Base-by-base conservation (phyloP, 192 early-diverging fungal species). In the Entomortierella parvispora region DNA sequence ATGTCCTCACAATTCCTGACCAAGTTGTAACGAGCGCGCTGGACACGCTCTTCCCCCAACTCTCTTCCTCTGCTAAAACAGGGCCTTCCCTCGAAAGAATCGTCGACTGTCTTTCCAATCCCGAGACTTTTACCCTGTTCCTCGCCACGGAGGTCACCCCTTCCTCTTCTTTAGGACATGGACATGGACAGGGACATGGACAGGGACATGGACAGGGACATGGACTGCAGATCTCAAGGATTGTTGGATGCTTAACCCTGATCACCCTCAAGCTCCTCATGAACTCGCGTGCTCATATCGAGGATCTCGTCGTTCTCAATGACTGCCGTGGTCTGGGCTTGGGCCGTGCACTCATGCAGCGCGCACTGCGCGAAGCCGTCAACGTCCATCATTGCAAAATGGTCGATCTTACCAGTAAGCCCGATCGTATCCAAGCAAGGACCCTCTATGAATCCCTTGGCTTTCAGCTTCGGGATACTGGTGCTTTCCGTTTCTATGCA, bases 371-470 rank as follows among this genome's bases (percentile, higher is more conserved):
- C 12, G 80, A 79, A 18, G 76, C 80, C 17, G 66, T 81, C 34
- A 12, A 62, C 2, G 37, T 48, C 22, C 62, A 66, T 4, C 44
- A 44, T 18, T 76, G 72, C 40, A 26, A 11, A 1, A 76, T 68
- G 46, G 68, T 84, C n/a, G 82, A 86, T 58, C 61, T 86, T 10
- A 86, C 85, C 0, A 82, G 80, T 50, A 70, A 80, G 20, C 85
- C 85, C 0, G 79, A 86, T 22, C 72, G 85, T 18, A 50, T 69
- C 25, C 67, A 81, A 28, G 85, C 85, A 34, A 77, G 83, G 52
- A 31, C 37, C 20, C 48, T 86, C 29, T 86, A 86, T 42, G 69
- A 81, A 48, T 84, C 79, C 23, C 32, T 86, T 9, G 85, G 82
- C 2, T 86, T 86, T 52, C 54, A 75, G 17, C 43, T 76, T 22